phyloP scores from a whole-genome alignment of 179 eudicot genomes.

The Silene coronaria region DNA sequence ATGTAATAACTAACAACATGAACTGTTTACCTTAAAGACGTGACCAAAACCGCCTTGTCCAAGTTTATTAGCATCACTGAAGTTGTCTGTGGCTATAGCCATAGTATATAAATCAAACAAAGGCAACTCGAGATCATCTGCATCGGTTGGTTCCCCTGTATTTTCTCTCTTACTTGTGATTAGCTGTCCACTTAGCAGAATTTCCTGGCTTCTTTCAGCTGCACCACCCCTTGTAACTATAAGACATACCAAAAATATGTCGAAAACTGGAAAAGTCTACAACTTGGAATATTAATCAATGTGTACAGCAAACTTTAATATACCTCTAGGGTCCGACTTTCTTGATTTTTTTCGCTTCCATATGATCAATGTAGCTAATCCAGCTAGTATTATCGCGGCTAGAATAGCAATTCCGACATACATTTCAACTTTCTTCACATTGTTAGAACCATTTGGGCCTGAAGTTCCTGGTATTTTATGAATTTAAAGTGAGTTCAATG shows the following conservation, averaged over 20 bases:
- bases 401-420: conserved; percentile 33
- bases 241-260: not conserved
- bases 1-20: not conserved
- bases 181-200: conserved; percentile 29
- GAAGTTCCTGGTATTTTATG: conserved; percentile 14
- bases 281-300: not conserved
- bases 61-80: conserved; percentile 49
- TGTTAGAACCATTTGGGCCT: conserved; percentile 12
- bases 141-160: conserved; percentile 26
- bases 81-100: conserved; percentile 51
- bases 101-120: conserved; percentile 41
- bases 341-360: conserved; percentile 29
- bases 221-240: conserved; percentile 35
- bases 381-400: conserved; percentile 27
- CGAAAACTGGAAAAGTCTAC: not conserved
- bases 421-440: conserved; percentile 18
- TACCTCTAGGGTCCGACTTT: conserved; percentile 42
- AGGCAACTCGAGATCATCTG: conserved; percentile 46
- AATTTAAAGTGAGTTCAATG: not conserved
- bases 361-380: conserved; percentile 26
- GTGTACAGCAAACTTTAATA: not conserved
- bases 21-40: conserved; percentile 54
- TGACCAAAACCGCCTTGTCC: conserved; percentile 86
- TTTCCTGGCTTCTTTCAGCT: conserved; percentile 56
- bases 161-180: conserved; percentile 49